A percentile compares a stretch with the other conserved stretches of the same genome.
Conservation (phyloP, 106 monocot genomes). For the Dioscorea dumetorum region DNA sequence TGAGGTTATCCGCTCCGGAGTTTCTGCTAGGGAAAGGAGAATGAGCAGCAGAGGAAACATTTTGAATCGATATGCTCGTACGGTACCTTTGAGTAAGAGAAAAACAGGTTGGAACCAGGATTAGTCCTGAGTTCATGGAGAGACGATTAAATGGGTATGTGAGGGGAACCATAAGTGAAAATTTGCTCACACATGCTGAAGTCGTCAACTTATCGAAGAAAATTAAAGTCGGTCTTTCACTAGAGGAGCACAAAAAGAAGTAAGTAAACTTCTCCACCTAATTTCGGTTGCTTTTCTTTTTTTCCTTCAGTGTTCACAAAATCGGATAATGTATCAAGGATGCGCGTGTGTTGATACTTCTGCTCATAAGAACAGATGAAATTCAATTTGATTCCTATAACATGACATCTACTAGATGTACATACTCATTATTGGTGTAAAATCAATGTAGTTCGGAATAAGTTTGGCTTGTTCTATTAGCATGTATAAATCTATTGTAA, state of each 20-base stretch:
- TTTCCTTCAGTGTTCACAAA: neutral
- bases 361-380: too few species aligned
- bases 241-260: constrained; percentile 51
- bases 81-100: neutral
- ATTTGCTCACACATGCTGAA: constrained; percentile 59
- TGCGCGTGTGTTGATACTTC: too few species aligned
- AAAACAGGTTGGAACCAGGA: constrained; percentile 10
- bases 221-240: constrained; percentile 41
- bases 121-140: constrained; percentile 39
- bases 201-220: constrained; percentile 50
- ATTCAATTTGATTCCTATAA: too few species aligned
- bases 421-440: too few species aligned
- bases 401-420: too few species aligned
- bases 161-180: constrained; percentile 43
- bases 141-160: constrained; percentile 28
- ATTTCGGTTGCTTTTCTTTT: neutral
- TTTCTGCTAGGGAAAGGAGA: constrained; percentile 76
- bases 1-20: constrained; percentile 45
- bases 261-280: constrained; percentile 16
- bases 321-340: neutral
- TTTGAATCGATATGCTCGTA: constrained; percentile 7
- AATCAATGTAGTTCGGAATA: too few species aligned
- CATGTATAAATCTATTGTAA: too few species aligned
- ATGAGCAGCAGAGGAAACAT: constrained; percentile 19
- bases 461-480: too few species aligned